A percentile compares a stretch with the other conserved stretches of the same genome.
phyloP scores from a whole-genome alignment of 208 protist species.

The Trypanosomatidae sp. region DNA sequence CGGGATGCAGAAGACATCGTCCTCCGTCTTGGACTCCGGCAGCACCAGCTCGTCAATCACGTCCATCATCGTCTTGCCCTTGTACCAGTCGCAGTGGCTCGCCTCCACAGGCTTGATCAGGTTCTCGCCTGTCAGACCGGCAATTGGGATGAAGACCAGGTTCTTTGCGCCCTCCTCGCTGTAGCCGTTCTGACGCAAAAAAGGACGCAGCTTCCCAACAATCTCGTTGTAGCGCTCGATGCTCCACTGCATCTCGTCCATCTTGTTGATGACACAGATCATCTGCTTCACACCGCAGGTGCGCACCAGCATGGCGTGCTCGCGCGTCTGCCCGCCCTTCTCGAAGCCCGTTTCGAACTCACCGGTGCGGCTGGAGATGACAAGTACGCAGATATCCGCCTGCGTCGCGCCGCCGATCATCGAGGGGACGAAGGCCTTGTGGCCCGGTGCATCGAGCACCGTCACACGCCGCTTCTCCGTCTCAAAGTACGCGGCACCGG shows the following conservation, averaged over 20 bases:
- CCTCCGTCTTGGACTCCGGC: slow-evolving; percentile 75
- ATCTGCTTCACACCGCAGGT: slow-evolving; percentile 97
- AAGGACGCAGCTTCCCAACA: slow-evolving; percentile 93
- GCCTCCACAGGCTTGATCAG: slow-evolving; percentile 81
- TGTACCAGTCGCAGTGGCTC: slow-evolving; percentile 90
- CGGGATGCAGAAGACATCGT: slow-evolving; percentile 93
- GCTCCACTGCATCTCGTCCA: slow-evolving; percentile 98
- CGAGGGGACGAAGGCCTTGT: slow-evolving; percentile 98
- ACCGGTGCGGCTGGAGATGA: slow-evolving; percentile 98
- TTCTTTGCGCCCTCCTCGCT: slow-evolving; percentile 82
- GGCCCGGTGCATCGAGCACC: slow-evolving; percentile 98
- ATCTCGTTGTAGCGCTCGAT: slow-evolving; percentile 97
- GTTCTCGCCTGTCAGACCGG: slow-evolving; percentile 94
- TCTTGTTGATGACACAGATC: slow-evolving; percentile 99
- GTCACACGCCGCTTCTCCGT: slow-evolving; percentile 96
- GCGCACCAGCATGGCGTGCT: slow-evolving; percentile 99
- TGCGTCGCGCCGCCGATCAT: slow-evolving; percentile 99
- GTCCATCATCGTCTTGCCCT: slow-evolving; percentile 91
- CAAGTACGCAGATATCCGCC: slow-evolving; percentile 98
- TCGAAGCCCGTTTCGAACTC: slow-evolving; percentile 99
- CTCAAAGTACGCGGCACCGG: slow-evolving; percentile 96
- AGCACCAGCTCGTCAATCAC: slow-evolving; percentile 88
- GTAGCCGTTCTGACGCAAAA: slow-evolving; percentile 96
- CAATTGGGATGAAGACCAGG: slow-evolving; percentile 96
- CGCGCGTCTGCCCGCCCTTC: slow-evolving; percentile 98